Evolutionary conservation across 495 filamentous ascomycete species (phyloP).

Genomic region (Podospora comata): DNA sequence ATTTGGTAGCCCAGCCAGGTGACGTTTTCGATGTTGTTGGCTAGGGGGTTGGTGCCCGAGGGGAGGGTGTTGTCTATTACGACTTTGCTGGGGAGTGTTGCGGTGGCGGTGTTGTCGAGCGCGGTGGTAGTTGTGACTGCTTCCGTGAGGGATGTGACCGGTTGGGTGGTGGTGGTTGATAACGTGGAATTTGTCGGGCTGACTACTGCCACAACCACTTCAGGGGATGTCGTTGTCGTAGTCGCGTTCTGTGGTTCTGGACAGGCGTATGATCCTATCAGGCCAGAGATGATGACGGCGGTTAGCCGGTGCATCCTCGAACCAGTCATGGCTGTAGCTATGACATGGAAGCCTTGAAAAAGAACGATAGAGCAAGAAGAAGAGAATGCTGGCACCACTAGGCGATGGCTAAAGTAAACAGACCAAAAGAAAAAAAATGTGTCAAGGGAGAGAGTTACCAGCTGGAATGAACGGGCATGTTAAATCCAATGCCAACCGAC

Average conservation of each 20-base stretch:
- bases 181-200: neutral
- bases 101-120: neutral
- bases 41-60: slow-evolving; percentile 32
- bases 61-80: slow-evolving; percentile 35
- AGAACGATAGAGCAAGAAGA: neutral
- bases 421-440: neutral
- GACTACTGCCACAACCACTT: too few species aligned
- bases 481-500: neutral
- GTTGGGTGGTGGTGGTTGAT: neutral
- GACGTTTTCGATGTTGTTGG: slow-evolving; percentile 14
- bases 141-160: too few species aligned
- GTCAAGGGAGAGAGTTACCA: neutral
- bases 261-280: too few species aligned
- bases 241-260: too few species aligned
- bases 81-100: neutral
- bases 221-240: too few species aligned
- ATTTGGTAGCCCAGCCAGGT: slow-evolving; percentile 35
- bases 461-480: neutral
- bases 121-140: too few species aligned
- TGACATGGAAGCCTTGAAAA: neutral
- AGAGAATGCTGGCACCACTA: neutral
- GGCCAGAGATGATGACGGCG: neutral
- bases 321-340: neutral
- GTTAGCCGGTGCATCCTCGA: neutral
- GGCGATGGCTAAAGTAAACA: neutral